Percentiles rank a stretch among this genome's conserved stretches.
Conservation (phyloP, 202 grass and related monocot species). For the Miscanthus sacchariflorus region DNA sequence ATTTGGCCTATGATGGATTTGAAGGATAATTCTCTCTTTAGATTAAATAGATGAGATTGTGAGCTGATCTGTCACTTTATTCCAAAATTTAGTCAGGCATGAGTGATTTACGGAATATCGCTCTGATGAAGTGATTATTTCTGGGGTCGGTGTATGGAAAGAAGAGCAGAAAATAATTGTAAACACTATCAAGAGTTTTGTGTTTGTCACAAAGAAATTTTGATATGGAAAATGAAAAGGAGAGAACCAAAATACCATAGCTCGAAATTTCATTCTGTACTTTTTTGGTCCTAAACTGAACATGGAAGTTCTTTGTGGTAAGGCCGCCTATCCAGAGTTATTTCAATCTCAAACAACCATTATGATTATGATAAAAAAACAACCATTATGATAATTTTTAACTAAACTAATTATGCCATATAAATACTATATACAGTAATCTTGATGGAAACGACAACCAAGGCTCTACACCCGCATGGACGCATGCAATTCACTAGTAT, state of each 20-base stretch:
- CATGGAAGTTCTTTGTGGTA: not conserved
- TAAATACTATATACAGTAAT: not conserved
- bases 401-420: not conserved
- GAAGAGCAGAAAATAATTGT: not conserved
- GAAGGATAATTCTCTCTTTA: not conserved
- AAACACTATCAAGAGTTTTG: not conserved
- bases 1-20: not conserved
- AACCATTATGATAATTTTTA: not conserved
- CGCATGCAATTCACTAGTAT: not conserved
- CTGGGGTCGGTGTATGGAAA: not conserved
- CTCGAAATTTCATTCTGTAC: not conserved
- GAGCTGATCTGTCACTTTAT: not conserved
- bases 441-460: not conserved
- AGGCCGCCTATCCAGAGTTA: not conserved
- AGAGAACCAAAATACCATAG: not conserved
- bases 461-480: not conserved
- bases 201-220: not conserved
- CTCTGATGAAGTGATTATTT: not conserved
- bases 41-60: not conserved
- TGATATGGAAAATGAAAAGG: not conserved
- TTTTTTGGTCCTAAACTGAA: not conserved
- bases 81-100: not conserved
- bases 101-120: not conserved
- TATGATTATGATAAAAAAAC: not conserved
- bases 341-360: not conserved